phyloP scores from a whole-genome alignment of 176 grass and related monocot genomes.

The Rhipidocladum racemiflorum region DNA sequence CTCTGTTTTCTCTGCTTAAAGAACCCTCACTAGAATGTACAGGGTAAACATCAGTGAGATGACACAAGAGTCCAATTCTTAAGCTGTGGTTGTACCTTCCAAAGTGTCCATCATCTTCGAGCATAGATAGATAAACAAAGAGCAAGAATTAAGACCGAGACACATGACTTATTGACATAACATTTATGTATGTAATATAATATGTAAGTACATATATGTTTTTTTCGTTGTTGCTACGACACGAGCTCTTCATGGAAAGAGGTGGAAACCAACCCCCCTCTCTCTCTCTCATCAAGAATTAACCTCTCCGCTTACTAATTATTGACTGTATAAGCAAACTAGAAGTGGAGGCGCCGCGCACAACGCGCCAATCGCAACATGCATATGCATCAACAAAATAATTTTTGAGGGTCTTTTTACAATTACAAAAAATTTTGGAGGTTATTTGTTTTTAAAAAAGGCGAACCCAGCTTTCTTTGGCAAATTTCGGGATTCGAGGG shows the following conservation, averaged over 20 bases:
- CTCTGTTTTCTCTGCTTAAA: neutral
- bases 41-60: constrained; percentile 5
- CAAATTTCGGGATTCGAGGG: no score
- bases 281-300: neutral
- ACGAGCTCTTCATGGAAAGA: constrained; percentile 1
- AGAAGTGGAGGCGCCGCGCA: no score
- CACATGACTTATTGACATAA: neutral
- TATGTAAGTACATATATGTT: neutral
- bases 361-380: no score
- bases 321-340: neutral
- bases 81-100: constrained; percentile 25
- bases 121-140: neutral
- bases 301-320: neutral
- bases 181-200: neutral
- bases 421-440: no score
- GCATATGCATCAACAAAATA: no score
- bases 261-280: neutral
- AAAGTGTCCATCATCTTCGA: neutral
- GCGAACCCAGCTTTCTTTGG: no score
- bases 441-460: no score
- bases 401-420: no score
- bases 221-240: neutral
- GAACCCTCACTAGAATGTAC: neutral
- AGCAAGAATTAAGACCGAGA: neutral
- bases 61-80: neutral